Evolutionary conservation across 306 rosid genomes (phyloP), one percentile per base, ranked within the genome.

Genomic region (Cicer yamashitae): DNA sequence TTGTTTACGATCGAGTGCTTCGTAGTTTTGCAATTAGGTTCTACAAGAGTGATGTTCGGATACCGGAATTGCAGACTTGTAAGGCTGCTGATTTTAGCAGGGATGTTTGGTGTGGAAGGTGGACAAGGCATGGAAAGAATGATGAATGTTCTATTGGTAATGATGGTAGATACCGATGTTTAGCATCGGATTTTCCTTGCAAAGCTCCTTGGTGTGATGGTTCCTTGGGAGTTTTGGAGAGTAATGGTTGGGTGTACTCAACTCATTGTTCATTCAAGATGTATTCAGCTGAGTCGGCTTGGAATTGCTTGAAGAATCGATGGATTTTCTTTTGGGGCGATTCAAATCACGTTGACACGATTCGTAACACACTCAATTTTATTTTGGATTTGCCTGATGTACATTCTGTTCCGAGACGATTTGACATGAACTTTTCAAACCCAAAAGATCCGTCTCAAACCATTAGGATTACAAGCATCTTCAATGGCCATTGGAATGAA

Each of bases 321-420:
- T 94, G 99, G 99, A 81, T 94, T 75, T 94, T 94, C 93, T 94
- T 94, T 67, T 94, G 99, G 97, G 99, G 99, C 0, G 99, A 96
- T 73, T 96, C 99, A 0, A 96, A 96, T 82, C 99, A 96, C 14
- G 99, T 96, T 10, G 99, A 96, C 82, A 89, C 99, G 0, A 89
- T 90, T 37, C 83, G 98, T 6, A 96, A 96, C 77, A 81, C 86
- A 54, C 97, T 96, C 70, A 90, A 90, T 69, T 96, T 96, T 48
- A 78, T 92, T 38, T 80, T 96, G 64, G 96, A 87, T 76, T 84
- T 89, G 89, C 98, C 96, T 13, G 88, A 84, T 1, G 78, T 92
- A 39, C 86, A 20, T 13, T 62, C 92, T 3, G 98, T 96, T 64
- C 98, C 96, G 0, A 84, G 98, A 78, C 65, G 99, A 59, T 96